These are phyloP conservation scores for Linum usitatissimum DNA, from an alignment of 345 rosid genomes.

Conservation along the genomic window DNA sequence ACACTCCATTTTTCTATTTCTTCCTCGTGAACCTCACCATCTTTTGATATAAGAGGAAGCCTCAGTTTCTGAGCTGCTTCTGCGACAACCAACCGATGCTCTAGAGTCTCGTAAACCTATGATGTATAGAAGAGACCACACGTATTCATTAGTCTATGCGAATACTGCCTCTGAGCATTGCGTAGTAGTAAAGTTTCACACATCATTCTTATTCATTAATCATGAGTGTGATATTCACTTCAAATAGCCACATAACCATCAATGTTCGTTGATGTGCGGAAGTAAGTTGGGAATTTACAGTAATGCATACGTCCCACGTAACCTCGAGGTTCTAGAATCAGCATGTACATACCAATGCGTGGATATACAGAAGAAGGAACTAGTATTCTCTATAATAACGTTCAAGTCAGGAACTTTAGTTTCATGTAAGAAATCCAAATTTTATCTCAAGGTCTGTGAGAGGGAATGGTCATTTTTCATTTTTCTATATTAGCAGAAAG, in stretches of 20 bases:
- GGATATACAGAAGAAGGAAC: not conserved
- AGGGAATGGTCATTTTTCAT: no score
- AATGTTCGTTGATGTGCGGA: no score
- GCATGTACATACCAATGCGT: no score
- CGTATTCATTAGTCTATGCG: not conserved
- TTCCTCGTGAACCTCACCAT: constrained; percentile 86
- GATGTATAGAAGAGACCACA: constrained; percentile 5
- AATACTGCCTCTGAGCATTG: no score
- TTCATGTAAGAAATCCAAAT: not conserved
- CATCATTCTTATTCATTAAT: no score
- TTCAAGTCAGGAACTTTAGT: not conserved
- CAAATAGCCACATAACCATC: no score
- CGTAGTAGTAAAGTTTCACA: no score
- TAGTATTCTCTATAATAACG: not conserved
- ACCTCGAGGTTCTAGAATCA: no score
- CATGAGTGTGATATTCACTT: no score
- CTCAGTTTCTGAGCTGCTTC: constrained; percentile 94
- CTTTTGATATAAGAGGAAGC: constrained; percentile 85
- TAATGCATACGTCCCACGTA: no score
- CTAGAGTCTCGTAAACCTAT: constrained; percentile 81
- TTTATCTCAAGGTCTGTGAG: not conserved
- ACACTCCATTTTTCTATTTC: constrained; percentile 89
- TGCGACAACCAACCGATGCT: constrained; percentile 82
- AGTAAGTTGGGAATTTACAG: no score
- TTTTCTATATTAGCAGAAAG: not conserved